Evolutionary conservation across 2,329 filamentous ascomycete species (phyloP).

Genomic region (Periconia digitata): DNA sequence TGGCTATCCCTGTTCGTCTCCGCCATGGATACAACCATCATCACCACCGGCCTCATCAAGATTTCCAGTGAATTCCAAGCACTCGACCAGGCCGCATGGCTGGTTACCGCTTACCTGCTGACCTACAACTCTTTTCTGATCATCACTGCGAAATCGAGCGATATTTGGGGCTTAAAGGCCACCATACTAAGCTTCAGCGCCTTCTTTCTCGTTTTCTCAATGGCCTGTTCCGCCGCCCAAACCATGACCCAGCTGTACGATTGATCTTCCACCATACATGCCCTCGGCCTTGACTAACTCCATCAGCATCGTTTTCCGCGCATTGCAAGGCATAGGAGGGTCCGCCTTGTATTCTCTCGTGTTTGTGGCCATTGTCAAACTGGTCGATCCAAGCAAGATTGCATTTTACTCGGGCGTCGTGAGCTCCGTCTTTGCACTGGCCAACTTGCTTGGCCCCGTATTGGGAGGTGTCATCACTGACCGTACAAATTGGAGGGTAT

Average conservation of each 20-base stretch:
- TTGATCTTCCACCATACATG: not conserved
- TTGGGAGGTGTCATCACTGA: slow-evolving; percentile 49
- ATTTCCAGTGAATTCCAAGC: slow-evolving; percentile 32
- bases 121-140: slow-evolving; percentile 39
- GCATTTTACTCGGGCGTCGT: slow-evolving; percentile 39
- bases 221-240: slow-evolving; percentile 32
- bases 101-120: slow-evolving; percentile 35
- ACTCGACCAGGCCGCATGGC: slow-evolving; percentile 32
- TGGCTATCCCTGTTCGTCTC: slow-evolving; percentile 39
- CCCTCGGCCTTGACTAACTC: slow-evolving; percentile 6
- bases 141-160: slow-evolving; percentile 37
- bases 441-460: slow-evolving; percentile 48
- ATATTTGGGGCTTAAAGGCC: slow-evolving; percentile 30
- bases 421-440: slow-evolving; percentile 44
- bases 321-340: slow-evolving; percentile 50
- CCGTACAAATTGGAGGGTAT: slow-evolving; percentile 44
- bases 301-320: slow-evolving; percentile 39
- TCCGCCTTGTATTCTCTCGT: slow-evolving; percentile 53
- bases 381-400: slow-evolving; percentile 31
- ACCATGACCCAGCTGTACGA: slow-evolving; percentile 34
- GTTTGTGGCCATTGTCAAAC: slow-evolving; percentile 34
- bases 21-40: slow-evolving; percentile 35
- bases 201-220: slow-evolving; percentile 34
- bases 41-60: slow-evolving; percentile 34
- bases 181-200: slow-evolving; percentile 23